phyloP scores from a whole-genome alignment of 106 monocot genomes.

The Alisma plantagoaquatica region DNA sequence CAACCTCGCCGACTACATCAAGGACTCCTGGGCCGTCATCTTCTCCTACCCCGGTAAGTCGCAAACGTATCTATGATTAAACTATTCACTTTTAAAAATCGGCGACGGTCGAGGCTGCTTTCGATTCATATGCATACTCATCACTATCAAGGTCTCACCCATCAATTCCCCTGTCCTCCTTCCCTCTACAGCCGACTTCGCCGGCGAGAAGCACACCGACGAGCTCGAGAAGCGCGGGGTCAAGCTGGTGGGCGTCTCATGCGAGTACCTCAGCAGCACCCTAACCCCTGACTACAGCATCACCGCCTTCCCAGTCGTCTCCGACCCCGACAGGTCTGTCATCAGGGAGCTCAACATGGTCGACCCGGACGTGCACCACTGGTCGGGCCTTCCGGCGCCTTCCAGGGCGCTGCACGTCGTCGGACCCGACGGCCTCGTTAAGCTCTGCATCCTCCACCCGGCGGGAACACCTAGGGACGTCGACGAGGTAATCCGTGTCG shows the following conservation, averaged over 20 bases:
- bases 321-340: slow-evolving; percentile 35
- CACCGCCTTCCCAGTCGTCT: slow-evolving; percentile 58
- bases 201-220: slow-evolving; percentile 29
- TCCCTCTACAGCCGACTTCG: not conserved
- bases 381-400: slow-evolving; percentile 22
- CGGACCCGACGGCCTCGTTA: slow-evolving; percentile 51
- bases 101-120: no score
- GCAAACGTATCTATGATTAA: no score
- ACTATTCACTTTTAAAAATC: no score
- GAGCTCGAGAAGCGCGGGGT: slow-evolving; percentile 67
- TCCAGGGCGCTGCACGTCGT: slow-evolving; percentile 71
- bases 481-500: slow-evolving; percentile 73
- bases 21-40: slow-evolving; percentile 43
- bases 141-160: no score
- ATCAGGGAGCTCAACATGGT: slow-evolving; percentile 78
- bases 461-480: slow-evolving; percentile 56
- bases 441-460: slow-evolving; percentile 64
- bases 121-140: no score
- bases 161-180: no score
- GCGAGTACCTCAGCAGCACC: slow-evolving; percentile 39
- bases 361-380: slow-evolving; percentile 56
- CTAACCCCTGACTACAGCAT: no score
- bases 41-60: slow-evolving; percentile 75
- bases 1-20: slow-evolving; percentile 62
- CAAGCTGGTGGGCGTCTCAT: slow-evolving; percentile 73